Conservation (phyloP, 352 stramenopile species). For the Globisporangium alternatum region DNA sequence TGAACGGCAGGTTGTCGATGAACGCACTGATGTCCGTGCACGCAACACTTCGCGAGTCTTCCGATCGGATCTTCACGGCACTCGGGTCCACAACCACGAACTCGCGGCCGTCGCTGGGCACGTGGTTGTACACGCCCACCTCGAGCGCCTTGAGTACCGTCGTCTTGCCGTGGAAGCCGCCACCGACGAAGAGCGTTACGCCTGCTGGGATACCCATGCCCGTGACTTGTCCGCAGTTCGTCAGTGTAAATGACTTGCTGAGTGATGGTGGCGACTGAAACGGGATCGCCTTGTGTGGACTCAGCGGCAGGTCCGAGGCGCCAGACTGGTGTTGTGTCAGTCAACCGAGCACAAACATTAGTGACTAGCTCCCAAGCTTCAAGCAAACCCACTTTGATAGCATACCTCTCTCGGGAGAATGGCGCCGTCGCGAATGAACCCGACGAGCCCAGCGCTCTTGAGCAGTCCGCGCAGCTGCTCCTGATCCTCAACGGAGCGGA, state of each 20-base stretch:
- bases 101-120: constrained; percentile 93
- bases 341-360: not conserved
- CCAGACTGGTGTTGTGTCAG: constrained; percentile 30
- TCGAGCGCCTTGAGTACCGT: constrained; percentile 94
- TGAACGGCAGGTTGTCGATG: constrained; percentile 96
- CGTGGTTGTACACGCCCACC: constrained; percentile 95
- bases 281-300: constrained; percentile 42
- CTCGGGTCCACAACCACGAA: constrained; percentile 88
- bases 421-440: constrained; percentile 92
- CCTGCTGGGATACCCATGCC: constrained; percentile 94
- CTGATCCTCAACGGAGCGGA: constrained; percentile 94
- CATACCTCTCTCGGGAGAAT: constrained; percentile 84
- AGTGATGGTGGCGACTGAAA: constrained; percentile 88
- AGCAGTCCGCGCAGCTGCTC: constrained; percentile 86
- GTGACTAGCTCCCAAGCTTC: not conserved
- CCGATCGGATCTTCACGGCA: constrained; percentile 94
- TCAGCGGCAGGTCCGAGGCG: constrained; percentile 54
- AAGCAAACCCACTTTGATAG: not conserved
- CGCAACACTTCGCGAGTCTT: constrained; percentile 92
- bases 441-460: constrained; percentile 76
- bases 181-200: constrained; percentile 95
- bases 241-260: constrained; percentile 82
- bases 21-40: constrained; percentile 94
- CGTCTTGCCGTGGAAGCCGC: constrained; percentile 98
- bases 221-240: constrained; percentile 75